These are phyloP conservation scores for Cryptosporidium bovis DNA, from an alignment of 169 alveolate genomes.

Conservation along the genomic window DNA sequence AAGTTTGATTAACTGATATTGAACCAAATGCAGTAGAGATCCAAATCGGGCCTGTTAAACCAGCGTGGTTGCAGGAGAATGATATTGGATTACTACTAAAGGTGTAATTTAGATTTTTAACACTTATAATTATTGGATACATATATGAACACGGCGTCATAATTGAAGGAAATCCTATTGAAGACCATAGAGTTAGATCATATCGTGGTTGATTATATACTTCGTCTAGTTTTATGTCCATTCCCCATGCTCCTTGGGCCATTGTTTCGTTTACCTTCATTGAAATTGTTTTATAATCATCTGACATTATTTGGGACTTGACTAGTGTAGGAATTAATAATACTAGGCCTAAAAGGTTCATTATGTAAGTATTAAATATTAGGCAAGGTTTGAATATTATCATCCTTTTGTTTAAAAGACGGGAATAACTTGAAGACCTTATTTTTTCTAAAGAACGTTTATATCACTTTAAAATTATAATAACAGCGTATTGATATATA, in stretches of 20 bases:
- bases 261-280: slow-evolving; percentile 26
- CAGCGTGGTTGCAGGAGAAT: slow-evolving; percentile 61
- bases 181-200: slow-evolving; percentile 62
- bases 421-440: no score
- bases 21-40: slow-evolving; percentile 72
- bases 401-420: no score
- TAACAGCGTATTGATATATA: no score
- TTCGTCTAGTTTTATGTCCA: slow-evolving; percentile 19
- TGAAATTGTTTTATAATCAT: slow-evolving; percentile 1
- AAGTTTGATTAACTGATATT: slow-evolving; percentile 71
- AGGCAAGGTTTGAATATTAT: no score
- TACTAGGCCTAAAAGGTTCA: no score
- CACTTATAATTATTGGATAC: slow-evolving; percentile 65
- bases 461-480: no score
- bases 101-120: slow-evolving; percentile 38
- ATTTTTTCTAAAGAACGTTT: no score
- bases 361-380: no score
- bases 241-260: slow-evolving; percentile 75
- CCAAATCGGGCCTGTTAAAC: slow-evolving; percentile 64
- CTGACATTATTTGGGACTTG: slow-evolving; percentile 49
- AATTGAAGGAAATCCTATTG: slow-evolving; percentile 58
- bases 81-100: slow-evolving; percentile 53
- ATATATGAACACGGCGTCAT: slow-evolving; percentile 71
- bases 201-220: slow-evolving; percentile 52
- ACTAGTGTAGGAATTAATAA: neutral